Conservation (phyloP, 176 grass and related monocot species). For the Juncus effusus region DNA sequence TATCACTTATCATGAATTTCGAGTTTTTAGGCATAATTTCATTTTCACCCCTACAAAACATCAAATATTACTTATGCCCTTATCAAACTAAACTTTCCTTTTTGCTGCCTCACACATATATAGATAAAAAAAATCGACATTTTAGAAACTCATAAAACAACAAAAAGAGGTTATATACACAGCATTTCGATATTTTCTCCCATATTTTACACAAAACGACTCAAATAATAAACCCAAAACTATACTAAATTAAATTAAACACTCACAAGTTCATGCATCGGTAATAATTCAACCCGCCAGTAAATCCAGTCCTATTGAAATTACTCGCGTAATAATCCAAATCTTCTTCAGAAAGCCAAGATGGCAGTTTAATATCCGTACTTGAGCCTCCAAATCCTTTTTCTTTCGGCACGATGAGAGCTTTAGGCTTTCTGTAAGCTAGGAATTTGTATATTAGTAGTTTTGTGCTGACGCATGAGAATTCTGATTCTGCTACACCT, state of each 20-base stretch:
- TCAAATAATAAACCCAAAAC: too few relatives aligned
- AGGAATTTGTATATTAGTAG: slow-evolving; percentile 46
- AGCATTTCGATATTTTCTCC: too few relatives aligned
- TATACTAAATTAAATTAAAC: neutral
- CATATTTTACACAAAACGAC: too few relatives aligned
- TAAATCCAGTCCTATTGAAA: slow-evolving; percentile 79
- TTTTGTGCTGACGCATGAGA: slow-evolving; percentile 35
- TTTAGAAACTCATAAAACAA: slow-evolving; percentile 2
- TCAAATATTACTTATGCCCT: neutral
- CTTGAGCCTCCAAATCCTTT: slow-evolving; percentile 70
- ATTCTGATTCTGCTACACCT: slow-evolving; percentile 73
- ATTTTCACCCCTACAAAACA: neutral
- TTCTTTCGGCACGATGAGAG: slow-evolving; percentile 55
- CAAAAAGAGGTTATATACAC: neutral
- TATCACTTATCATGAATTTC: too few relatives aligned
- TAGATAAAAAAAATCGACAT: neutral
- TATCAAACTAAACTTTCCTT: too few relatives aligned
- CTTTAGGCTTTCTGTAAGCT: slow-evolving; percentile 53
- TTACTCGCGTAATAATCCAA: slow-evolving; percentile 62
- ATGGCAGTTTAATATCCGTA: slow-evolving; percentile 51
- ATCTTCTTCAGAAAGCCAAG: slow-evolving; percentile 84
- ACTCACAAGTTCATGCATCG: slow-evolving; percentile 82
- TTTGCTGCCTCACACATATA: neutral
- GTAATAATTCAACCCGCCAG: slow-evolving; percentile 84
- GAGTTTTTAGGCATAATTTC: too few relatives aligned